Conservation (phyloP, 257 asterid genomes). For the Gentiana straminea region DNA sequence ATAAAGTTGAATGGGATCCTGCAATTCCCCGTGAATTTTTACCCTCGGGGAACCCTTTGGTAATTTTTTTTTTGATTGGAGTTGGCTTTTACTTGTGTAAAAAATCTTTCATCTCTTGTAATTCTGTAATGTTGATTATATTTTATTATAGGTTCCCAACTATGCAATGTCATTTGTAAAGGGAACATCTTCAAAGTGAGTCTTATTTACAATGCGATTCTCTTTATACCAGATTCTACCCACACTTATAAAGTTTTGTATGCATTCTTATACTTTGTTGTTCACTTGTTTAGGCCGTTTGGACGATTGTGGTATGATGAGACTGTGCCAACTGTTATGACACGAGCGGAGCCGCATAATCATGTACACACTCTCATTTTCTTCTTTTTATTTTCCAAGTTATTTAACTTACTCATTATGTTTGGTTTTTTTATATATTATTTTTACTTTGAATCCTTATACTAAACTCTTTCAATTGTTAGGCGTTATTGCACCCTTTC, state of each 20-base stretch:
- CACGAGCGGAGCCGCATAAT: constrained; percentile 90
- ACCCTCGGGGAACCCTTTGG: constrained; percentile 81
- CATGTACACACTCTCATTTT: constrained; percentile 26
- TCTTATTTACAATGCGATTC: background rate
- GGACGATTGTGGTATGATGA: constrained; percentile 93
- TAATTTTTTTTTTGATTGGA: constrained; percentile 13
- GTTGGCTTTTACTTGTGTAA: background rate
- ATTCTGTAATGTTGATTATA: background rate
- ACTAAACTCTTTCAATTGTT: background rate
- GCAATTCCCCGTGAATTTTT: constrained; percentile 26
- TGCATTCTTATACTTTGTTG: background rate
- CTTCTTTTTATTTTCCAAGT: background rate
- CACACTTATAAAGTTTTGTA: background rate
- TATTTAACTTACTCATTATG: background rate
- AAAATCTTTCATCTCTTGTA: background rate
- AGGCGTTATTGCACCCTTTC: constrained; percentile 56
- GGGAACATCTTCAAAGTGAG: constrained; percentile 66
- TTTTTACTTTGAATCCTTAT: too few relatives aligned
- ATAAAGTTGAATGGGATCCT: constrained; percentile 64
- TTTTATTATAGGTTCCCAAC: constrained; percentile 59
- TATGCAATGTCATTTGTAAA: constrained; percentile 53
- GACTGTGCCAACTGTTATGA: constrained; percentile 76
- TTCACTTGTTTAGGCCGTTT: constrained; percentile 52
- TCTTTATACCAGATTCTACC: background rate
- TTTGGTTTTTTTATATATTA: background rate